Evolutionary conservation across 257 asterid genomes (phyloP).

Genomic region (Coffea canephora): DNA sequence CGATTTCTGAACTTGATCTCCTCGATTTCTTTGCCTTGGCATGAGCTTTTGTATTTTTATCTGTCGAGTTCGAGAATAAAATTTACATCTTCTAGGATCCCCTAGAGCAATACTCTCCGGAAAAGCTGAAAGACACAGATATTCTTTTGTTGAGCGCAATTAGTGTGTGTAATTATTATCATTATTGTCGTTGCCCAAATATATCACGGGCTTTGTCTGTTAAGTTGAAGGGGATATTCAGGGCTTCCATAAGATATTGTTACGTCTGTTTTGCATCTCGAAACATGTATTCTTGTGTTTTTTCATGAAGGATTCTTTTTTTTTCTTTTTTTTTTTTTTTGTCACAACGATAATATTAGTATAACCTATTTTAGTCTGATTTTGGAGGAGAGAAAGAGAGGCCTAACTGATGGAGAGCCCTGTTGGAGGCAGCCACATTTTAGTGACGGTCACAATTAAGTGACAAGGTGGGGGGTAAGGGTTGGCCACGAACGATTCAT

Average conservation of each 20-base stretch:
- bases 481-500: too few species aligned
- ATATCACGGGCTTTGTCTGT: slow-evolving; percentile 17
- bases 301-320: too few species aligned
- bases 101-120: slow-evolving; percentile 34
- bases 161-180: slow-evolving; percentile 36
- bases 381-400: too few species aligned
- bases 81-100: slow-evolving; percentile 33
- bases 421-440: too few species aligned
- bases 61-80: slow-evolving; percentile 44
- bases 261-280: slow-evolving; percentile 5
- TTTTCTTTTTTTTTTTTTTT: too few species aligned
- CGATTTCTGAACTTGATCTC: neutral
- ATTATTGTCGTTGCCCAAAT: slow-evolving; percentile 5
- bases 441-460: too few species aligned
- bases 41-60: slow-evolving; percentile 27
- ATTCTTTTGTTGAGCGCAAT: slow-evolving; percentile 44
- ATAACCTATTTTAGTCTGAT: too few species aligned
- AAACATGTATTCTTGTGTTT: neutral
- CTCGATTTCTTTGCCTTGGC: slow-evolving; percentile 23
- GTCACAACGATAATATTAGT: too few species aligned
- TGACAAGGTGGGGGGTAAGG: too few species aligned
- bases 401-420: too few species aligned
- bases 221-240: slow-evolving; percentile 16
- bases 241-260: slow-evolving; percentile 16
- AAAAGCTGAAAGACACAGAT: slow-evolving; percentile 20